Evolutionary conservation across 768 basidiomycete species (phyloP).

Genomic region (Boletus fagicola): DNA sequence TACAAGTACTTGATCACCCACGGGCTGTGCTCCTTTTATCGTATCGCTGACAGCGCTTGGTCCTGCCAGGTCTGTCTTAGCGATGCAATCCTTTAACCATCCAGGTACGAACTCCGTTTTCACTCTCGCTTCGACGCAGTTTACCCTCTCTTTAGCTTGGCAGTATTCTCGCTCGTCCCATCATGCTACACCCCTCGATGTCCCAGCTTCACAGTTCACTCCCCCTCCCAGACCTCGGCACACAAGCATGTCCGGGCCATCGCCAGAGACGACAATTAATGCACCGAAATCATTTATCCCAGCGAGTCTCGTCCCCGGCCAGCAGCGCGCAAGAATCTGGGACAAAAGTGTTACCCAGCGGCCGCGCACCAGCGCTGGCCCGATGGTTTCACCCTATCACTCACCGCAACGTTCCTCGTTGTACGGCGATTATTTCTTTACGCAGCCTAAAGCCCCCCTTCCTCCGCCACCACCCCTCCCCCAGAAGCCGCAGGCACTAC

Average conservation of each 20-base stretch:
- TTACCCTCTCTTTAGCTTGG: slow-evolving; percentile 19
- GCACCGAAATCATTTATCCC: slow-evolving; percentile 20
- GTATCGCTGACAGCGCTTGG: background rate
- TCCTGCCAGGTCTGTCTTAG: background rate
- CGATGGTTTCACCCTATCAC: slow-evolving; percentile 7
- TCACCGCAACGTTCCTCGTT: slow-evolving; percentile 17
- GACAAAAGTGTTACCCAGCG: slow-evolving; percentile 15
- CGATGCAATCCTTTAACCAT: slow-evolving; percentile 35
- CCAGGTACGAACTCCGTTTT: slow-evolving; percentile 19
- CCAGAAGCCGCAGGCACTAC: slow-evolving; percentile 28
- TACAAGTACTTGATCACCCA: slow-evolving; percentile 2
- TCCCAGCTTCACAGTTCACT: slow-evolving; percentile 6
- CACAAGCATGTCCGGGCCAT: slow-evolving; percentile 18
- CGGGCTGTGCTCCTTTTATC: background rate
- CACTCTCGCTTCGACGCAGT: background rate
- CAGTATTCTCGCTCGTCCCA: slow-evolving; percentile 19
- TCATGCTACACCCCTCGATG: slow-evolving; percentile 22
- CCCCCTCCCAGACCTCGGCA: slow-evolving; percentile 21
- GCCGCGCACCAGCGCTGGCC: slow-evolving; percentile 12
- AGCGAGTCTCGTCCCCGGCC: slow-evolving; percentile 25
- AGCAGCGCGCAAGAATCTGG: slow-evolving; percentile 21
- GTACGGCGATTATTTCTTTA: slow-evolving; percentile 32
- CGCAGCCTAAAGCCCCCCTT: slow-evolving; percentile 16
- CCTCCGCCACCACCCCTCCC: slow-evolving; percentile 32
- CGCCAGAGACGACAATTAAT: background rate